Base-by-base conservation (phyloP, 1,284 basidiomycete genomes). In the Ceratobasidium papillatum region DNA sequence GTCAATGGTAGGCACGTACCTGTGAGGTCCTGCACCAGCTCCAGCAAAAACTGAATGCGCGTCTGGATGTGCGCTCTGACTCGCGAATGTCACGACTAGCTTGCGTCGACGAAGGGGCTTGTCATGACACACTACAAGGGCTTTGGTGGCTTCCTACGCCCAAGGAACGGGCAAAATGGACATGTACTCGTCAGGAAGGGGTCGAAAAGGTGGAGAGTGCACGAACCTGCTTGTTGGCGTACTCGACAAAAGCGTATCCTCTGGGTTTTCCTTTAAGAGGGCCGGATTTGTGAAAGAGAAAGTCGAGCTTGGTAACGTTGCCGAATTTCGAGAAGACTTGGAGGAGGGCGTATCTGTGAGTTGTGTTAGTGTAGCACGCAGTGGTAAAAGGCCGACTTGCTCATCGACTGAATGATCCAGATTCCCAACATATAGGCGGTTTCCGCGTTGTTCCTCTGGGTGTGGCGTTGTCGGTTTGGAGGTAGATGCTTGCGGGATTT, bases 231-330 rank as follows among this genome's bases (percentile, higher is more conserved):
- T 90, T 86, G 64, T 87, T 87, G 36, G 86, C 86, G 80, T 91
- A 98, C 83, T 98, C 95, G 41, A 99, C 84, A 79, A 99, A 99
- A 0, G 96, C 96, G 82, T 96, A 99, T 1, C 97, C 97, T 22
- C 96, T 86, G 0, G 97, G 95, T 81, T 95, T 97, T 14, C 97
- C 97, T 81, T 92, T 95, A 79, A 91, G 84, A 3, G 91, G 87
- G 0, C 97, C 97, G 0, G 90, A 86, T 84, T 97, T 98, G 87
- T 99, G 96, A 80, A 97, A 98, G 78, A 99, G 87, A 81, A 92
- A 97, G 82, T 99, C 97, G 75, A 98, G 88, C 79, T 96, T 95
- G 49, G 93, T 88, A 76, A 99, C 88, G 82, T 94, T 95, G 76
- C 97, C 97, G 80, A 91, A 95, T 82, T 94, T 96, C 54, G 90